phyloP scores from a whole-genome alignment of 495 filamentous ascomycete species.

The Penicillium ochrochloron region DNA sequence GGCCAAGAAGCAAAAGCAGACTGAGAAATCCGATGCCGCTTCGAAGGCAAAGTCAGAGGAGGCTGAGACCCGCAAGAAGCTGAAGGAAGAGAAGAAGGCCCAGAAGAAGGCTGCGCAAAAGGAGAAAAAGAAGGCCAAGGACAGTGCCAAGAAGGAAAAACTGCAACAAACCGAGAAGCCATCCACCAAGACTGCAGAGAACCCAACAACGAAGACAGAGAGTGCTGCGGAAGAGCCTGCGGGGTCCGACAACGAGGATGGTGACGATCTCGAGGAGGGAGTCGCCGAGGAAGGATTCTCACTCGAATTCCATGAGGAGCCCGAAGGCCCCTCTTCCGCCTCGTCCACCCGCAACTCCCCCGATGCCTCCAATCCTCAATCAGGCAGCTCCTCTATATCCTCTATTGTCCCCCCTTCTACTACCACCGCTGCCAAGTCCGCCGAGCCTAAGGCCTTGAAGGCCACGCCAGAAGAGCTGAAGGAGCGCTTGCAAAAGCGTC shows the following conservation, averaged over 20 bases:
- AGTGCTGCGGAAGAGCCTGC: constrained; percentile 39
- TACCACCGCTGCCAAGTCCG: constrained; percentile 38
- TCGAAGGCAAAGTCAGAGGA: constrained; percentile 38
- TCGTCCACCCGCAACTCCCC: constrained; percentile 65
- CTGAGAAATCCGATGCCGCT: constrained; percentile 35
- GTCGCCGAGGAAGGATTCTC: constrained; percentile 52
- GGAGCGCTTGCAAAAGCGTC: constrained; percentile 75
- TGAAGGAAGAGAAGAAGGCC: constrained; percentile 54
- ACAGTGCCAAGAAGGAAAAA: constrained; percentile 50
- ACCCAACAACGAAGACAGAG: constrained; percentile 28
- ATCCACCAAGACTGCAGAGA: constrained; percentile 22
- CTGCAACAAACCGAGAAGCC: constrained; percentile 45
- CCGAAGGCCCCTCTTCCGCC: constrained; percentile 50
- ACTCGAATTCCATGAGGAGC: constrained; percentile 44
- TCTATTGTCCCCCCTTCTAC: constrained; percentile 64
- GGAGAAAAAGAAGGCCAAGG: constrained; percentile 54
- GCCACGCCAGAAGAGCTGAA: constrained; percentile 70
- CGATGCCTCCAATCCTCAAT: constrained; percentile 61
- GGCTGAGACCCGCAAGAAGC: constrained; percentile 45
- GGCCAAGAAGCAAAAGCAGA: constrained; percentile 41
- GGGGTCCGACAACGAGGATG: constrained; percentile 32
- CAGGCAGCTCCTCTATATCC: constrained; percentile 73
- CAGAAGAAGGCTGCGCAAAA: constrained; percentile 54
- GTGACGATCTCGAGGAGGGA: constrained; percentile 42
- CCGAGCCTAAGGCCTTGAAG: constrained; percentile 47